Evolutionary conservation across 768 basidiomycete genomes (phyloP), one percentile per base, ranked within the genome.

Genomic region (Naganishia friedmannii): DNA sequence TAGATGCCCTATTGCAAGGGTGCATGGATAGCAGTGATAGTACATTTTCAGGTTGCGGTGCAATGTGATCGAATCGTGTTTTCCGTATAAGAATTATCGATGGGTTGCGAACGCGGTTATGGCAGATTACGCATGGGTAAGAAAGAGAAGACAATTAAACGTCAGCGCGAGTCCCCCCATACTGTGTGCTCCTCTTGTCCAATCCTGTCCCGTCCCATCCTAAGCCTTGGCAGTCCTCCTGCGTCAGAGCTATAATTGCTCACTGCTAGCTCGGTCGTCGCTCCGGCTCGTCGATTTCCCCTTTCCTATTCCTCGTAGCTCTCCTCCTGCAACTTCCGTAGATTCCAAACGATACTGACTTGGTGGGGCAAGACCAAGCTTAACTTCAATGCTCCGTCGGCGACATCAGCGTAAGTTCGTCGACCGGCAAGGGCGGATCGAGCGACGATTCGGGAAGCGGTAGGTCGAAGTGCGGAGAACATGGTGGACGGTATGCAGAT

Each of bases 361-460:
- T 96, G 89, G 83, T 98, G 94, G 65, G 96, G 96, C 70, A 99
- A 88, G 66, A 90, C 91, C 76, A 99, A 85, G 23, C 93, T 92
- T 70, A 99, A 88, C 76, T 89, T 90, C 73, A 99, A 88, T 84
- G 92, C 94, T 83, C 92, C 91, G 68, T 80, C 77, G 55, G 86
- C 86, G 60, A 86, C 90, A 80, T 95, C 95, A 63, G 95, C 95
- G 82, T 98, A 98, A 51, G 92, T 91, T 80, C 95, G 88, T 51
- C 68, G 68, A 63, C 56, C 68, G 37, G 58, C 57, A 21, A 53
- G 56, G 57, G 68, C 55, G 58, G 68, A 69, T 48, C 68, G 68
- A 45, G 51, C 55, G 37, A 60, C 56, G 31, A 57, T 42, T 46
- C 57, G 39, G 56, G 68, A 48, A 46, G 57, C 68, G 42, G 54